Base-by-base conservation (phyloP, 2,329 filamentous ascomycete species). In the Fonsecaea erecta region DNA sequence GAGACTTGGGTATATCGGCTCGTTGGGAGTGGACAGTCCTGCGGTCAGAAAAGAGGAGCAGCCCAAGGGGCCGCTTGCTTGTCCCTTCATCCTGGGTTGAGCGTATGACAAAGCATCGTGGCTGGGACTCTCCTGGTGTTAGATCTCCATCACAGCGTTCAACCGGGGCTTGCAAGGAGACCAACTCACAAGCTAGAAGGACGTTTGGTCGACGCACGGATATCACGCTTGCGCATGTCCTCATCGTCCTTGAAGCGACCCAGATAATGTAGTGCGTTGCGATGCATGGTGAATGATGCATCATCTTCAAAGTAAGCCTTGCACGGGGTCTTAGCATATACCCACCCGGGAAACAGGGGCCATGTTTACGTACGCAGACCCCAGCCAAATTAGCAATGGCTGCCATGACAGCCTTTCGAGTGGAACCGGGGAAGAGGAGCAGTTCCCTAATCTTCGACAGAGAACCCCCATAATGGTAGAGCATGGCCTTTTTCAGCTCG, bases 1-100 rank as follows among this genome's bases (percentile, higher is more conserved):
- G 48, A 66, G 60, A 2, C 14, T 57, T 55, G 66, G 68, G 78
- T 77, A 71, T 85, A 85, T 28, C 26, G 37, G 56, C 37, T 51
- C 56, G 14, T 5, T 51, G 1, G 26, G 3, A 34, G n/a, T 11
- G n/a, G 51, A 32, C 16, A n/a, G 14, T 2, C 37, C 37, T 11
- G 16, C 11, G 4, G 37, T n/a, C 37, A 40, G 16, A 2, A 8
- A 40, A 18, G 37, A 40, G 40, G 12, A 51, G 26, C 26, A 16
- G 35, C 37, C 18, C 12, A 28, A 21, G 26, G 35, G 24, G 21
- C 16, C 14, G 32, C 14, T 21, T 11, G 18, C 32, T 18, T 28
- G 3, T 24, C 24, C n/a, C 55, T 26, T 58, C 8, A 18, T 21
- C 56, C 56, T 55, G 21, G 60, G 48, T 32, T 24, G 58, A 53